Base-by-base conservation (phyloP, 352 stramenopile genomes). In the Thraustochytrium striatum region DNA sequence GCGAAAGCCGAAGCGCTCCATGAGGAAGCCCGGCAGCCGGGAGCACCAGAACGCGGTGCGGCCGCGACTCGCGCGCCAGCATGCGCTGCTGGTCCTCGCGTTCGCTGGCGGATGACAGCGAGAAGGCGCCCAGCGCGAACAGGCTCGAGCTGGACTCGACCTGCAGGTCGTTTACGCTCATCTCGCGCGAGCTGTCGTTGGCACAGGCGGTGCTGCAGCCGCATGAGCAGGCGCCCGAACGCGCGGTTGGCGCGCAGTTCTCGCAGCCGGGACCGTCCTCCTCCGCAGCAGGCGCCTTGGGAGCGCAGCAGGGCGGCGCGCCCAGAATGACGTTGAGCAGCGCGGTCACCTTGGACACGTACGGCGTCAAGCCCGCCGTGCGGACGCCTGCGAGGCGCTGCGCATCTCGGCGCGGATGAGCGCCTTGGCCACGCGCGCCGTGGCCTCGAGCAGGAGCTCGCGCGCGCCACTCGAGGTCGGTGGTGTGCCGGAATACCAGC, bases 381-480 rank as follows among this genome's bases (percentile, higher is more conserved):
- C 65, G 65, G 30, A 75, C 39, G 39, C 32, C 21, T 38, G 8
- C 32, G 3, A n/a, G 13, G 5, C 59, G 36, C 11, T 52, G 59
- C 65, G 44, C 65, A 75, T 75, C 30, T 61, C 52, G 16, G 0
- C 44, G 39, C 65, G 65, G 19, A 75, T 21, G 25, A 58, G 44
- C 19, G 43, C 65, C 36, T 75, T 75, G 1, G 44, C 13, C 28
- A 75, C 65, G 3, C 65, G 39, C 8, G 65, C 43, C 21, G 36
- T 43, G 41, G 65, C 44, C 21, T 75, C 65, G 32, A 72, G 65
- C 43, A 75, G 47, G 47, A 75, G 21, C 21, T 62, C 65, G 11
- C 30, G 3, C n/a, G 8, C 30, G 16, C 5, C 65, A 35, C 47
- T n/a, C 44, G 2, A 3, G 65, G 3, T 1, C 13, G 8, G 25